Evolutionary conservation across 1,139 yeast species (phyloP), one percentile per base, ranked within the genome.

Genomic region (Taphrina betulina): DNA sequence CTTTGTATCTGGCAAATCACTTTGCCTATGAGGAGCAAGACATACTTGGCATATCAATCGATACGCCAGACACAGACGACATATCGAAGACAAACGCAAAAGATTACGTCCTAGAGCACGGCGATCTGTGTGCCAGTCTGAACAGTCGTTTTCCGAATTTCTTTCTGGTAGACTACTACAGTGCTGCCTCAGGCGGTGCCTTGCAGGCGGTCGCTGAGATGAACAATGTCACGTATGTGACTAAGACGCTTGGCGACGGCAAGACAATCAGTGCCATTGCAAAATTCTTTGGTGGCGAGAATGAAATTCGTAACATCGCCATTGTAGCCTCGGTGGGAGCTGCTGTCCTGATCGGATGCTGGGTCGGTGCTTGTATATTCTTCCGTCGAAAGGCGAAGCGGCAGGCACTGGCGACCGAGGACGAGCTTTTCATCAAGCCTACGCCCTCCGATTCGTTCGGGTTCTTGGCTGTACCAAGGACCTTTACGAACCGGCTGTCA

Each of bases 291-390:
- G 44, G 37, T 12, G 54, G 54, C 2, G 46, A 41, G 16, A 34
- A 50, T 24, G 45, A 42, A 12, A 50, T 50, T 14, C 54, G 54
- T n/a, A 50, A 50, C 22, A 40, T 50, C 12, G 54, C 40, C n/a
- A 41, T 50, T n/a, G 54, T 50, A 10, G 38, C 34, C 12, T 33
- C 46, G 14, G 54, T 28, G 16, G 54, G 54, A 16, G 41, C 35
- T 2, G 33, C 37, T 5, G 24, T 50, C 12, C 17, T 50, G 23
- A 24, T 50, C 22, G 3, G 22, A 5, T 19, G 22, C 4, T 50
- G 54, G 54, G 29, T 50, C 40, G 54, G 26, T 5, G 22, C 33
- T 40, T 50, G 54, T 19, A 40, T 45, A 20, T 29, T n/a, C 28
- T 40, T 40, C 19, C 29, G 33, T 12, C 54, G 54, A 1, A 29